Evolutionary conservation across 164 flowering plant species (phyloP).

Genomic region (Vitis riparia): DNA sequence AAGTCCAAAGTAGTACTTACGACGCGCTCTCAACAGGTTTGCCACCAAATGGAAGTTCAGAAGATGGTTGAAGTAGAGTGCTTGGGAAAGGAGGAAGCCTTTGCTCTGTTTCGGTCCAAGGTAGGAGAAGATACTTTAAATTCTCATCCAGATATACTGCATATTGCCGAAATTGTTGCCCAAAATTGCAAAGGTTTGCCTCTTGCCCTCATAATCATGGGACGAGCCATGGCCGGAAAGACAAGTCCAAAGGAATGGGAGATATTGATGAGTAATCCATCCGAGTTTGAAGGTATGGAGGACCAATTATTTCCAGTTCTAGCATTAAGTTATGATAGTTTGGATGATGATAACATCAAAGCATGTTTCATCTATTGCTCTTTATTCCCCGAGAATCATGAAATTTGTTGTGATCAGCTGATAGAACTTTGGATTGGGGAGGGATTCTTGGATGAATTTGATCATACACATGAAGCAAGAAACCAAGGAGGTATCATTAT

Average conservation of each 20-base stretch:
- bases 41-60: slow-evolving; percentile 14
- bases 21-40: slow-evolving; percentile 7
- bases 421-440: slow-evolving; percentile 21
- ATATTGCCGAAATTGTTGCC: slow-evolving; percentile 1
- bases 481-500: slow-evolving; percentile 7
- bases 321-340: slow-evolving; percentile 15
- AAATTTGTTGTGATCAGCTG: neutral
- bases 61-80: slow-evolving; percentile 6
- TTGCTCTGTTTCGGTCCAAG: slow-evolving; percentile 12
- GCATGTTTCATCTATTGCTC: slow-evolving; percentile 16
- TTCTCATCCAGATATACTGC: slow-evolving; percentile 8
- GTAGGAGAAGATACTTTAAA: slow-evolving; percentile 14
- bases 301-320: neutral
- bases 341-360: neutral
- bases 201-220: slow-evolving; percentile 13
- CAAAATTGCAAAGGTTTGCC: slow-evolving; percentile 17
- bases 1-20: slow-evolving; percentile 9
- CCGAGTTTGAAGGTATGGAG: slow-evolving; percentile 7
- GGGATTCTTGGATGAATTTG: slow-evolving; percentile 10
- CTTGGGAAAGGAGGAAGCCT: slow-evolving; percentile 8
- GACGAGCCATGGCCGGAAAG: slow-evolving; percentile 11
- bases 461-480: neutral
- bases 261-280: neutral
- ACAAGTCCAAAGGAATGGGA: slow-evolving; percentile 14
- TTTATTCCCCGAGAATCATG: slow-evolving; percentile 12